Evolutionary conservation across 345 rosid genomes (phyloP), one percentile per base, ranked within the genome.

Genomic region (Viola odorata): DNA sequence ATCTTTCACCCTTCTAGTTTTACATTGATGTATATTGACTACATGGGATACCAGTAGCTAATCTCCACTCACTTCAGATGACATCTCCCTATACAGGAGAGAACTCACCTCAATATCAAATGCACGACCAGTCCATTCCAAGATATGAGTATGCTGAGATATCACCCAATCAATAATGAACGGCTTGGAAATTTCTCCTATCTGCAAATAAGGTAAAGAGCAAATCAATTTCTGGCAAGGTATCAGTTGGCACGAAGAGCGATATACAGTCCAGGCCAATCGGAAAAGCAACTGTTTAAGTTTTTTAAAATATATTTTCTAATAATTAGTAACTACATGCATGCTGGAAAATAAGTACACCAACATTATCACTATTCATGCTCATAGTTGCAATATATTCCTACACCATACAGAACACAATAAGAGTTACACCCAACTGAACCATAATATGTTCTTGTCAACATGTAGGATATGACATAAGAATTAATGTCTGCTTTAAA

Each of bases 131-230:
- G 89, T 85, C 98, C 98, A 92, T 69, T 89, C 96, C 85, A 89
- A 72, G 53, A 89, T 87, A 75, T 81, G 96, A 69, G 79, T 73
- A 75, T 92, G 96, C 79, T 87, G 96, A 62, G 91, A 82, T 66
- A 92, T 92, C 65, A 85, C 83, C 98, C 98, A 92, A 78, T 92
- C 96, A 75, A 89, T 84, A 84, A 92, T 84, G 51, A 89, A 73
- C 32, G 96, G 91, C 60, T 74, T 78, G 15, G 86, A 82, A 71
- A 75, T 80, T 71, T 82, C 83, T 80, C 76, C 84, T 60, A 89
- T 85, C 96, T 92, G 96, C 76, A 69, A 48, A 72, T 7, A 61
- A 51, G 39, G 17, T 50, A 53, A 61, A 59, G 51, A 16, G 13
- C 51, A 36, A 51, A 53, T 41, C 50, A 50, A 52, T 14, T 4